A percentile compares a stretch with the other conserved stretches of the same genome.
phyloP scores from a whole-genome alignment of 768 basidiomycete species.

The Termitomyces sp. region DNA sequence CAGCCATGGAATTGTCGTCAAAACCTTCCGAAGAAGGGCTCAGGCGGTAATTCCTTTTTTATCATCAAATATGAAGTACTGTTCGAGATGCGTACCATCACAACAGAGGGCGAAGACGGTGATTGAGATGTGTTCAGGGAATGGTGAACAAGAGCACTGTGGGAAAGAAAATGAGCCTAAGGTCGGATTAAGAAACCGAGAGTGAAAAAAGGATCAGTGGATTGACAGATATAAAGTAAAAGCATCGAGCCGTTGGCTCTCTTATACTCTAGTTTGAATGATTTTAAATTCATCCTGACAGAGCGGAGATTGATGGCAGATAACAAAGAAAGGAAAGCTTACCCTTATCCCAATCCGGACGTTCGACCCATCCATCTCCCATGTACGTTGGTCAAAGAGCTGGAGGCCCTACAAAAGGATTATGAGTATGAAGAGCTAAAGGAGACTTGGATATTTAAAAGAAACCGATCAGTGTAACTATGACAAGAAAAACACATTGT shows the following conservation, averaged over 20 bases:
- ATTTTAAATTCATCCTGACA: conserved; percentile 44
- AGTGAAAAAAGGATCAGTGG: conserved; percentile 43
- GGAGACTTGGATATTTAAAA: conserved; percentile 13
- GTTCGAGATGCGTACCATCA: conserved; percentile 29
- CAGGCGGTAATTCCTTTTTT: conserved; percentile 87
- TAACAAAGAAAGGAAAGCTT: not conserved
- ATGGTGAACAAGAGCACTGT: not conserved
- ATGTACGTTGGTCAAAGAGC: not conserved
- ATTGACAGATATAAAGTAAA: conserved; percentile 45
- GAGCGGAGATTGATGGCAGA: not conserved
- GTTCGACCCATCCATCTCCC: not conserved
- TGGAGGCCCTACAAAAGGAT: not conserved
- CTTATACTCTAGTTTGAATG: conserved; percentile 94
- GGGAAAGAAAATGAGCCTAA: not conserved
- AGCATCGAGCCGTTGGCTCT: conserved; percentile 69
- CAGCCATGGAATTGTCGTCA: conserved; percentile 85
- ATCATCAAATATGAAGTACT: conserved; percentile 41
- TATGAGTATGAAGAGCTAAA: conserved; percentile 6
- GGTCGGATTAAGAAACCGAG: not conserved
- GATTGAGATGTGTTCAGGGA: not conserved
- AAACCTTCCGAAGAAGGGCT: conserved; percentile 36
- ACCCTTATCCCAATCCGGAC: not conserved
- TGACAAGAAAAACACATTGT: conserved; percentile 70
- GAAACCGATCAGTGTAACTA: conserved; percentile 86
- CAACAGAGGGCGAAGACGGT: not conserved